These are phyloP conservation scores for Arabidopsis lyrata DNA, from an alignment of 441 rosid genomes.

Conservation along the genomic window DNA sequence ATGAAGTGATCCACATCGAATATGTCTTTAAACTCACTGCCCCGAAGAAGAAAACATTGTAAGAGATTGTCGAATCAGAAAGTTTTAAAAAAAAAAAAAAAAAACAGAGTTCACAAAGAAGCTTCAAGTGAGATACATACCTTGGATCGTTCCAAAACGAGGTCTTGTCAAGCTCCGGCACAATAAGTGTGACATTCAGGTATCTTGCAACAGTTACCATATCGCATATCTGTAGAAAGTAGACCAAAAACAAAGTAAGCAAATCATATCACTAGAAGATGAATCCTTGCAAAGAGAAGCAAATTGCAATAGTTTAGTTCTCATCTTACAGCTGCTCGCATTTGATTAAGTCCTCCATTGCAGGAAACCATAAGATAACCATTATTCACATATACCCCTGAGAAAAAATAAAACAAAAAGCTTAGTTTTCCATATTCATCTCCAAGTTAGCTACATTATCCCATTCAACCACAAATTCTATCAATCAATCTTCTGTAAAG, in stretches of 20 bases:
- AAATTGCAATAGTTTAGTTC: neutral
- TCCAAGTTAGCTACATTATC: conserved; percentile 17
- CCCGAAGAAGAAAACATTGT: conserved; percentile 10
- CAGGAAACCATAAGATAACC: conserved; percentile 85
- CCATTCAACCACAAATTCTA: neutral
- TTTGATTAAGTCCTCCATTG: conserved; percentile 88
- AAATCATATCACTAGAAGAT: conserved; percentile 12
- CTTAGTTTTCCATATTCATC: conserved; percentile 22
- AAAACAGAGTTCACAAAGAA: conserved; percentile 26
- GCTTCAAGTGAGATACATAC: conserved; percentile 41
- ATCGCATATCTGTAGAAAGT: conserved; percentile 66
- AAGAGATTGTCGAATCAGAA: neutral
- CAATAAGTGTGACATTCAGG: conserved; percentile 74
- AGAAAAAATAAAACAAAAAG: conserved; percentile 13
- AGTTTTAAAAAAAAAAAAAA: too few species aligned
- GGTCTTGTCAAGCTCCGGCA: conserved; percentile 78
- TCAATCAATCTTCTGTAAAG: neutral
- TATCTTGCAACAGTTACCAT: conserved; percentile 77
- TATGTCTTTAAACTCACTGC: conserved; percentile 77
- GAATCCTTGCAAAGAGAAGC: conserved; percentile 4
- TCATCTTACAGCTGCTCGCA: conserved; percentile 78
- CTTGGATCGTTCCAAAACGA: conserved; percentile 85
- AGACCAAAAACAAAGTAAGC: conserved; percentile 22
- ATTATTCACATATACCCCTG: conserved; percentile 70
- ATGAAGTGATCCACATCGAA: conserved; percentile 80